Percentiles rank a stretch among this genome's conserved stretches.
phyloP scores from a whole-genome alignment of 306 rosid species.

The Inga oerstediana region DNA sequence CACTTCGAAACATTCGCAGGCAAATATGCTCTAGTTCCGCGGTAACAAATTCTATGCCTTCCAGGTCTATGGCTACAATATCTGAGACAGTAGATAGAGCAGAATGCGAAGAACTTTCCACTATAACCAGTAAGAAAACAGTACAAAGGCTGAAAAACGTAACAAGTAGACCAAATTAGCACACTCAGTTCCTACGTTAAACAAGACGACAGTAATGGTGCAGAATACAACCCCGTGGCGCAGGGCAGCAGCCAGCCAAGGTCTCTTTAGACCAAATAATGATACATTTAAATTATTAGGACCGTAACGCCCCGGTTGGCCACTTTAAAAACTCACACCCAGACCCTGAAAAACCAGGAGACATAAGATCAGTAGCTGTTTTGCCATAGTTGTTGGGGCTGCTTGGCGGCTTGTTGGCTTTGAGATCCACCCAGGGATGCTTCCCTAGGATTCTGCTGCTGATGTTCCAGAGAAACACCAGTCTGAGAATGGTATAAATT shows the following conservation, averaged over 20 bases:
- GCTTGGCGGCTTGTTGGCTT: slow-evolving; percentile 77
- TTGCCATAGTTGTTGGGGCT: slow-evolving; percentile 89
- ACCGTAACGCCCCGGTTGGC: slow-evolving; percentile 55
- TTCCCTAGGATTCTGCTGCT: slow-evolving; percentile 75
- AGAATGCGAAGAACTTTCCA: slow-evolving; percentile 23
- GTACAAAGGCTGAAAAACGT: background rate
- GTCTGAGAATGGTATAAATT: slow-evolving; percentile 83
- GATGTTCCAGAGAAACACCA: slow-evolving; percentile 73
- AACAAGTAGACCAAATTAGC: slow-evolving; percentile 60
- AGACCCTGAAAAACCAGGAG: slow-evolving; percentile 55
- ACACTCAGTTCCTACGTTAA: slow-evolving; percentile 74
- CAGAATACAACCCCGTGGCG: slow-evolving; percentile 78
- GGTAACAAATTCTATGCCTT: background rate
- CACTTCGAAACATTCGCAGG: background rate
- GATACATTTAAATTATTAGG: slow-evolving; percentile 51
- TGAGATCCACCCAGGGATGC: slow-evolving; percentile 65
- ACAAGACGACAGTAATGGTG: slow-evolving; percentile 48
- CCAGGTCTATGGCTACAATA: background rate
- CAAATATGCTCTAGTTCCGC: background rate
- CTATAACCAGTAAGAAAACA: slow-evolving; percentile 25
- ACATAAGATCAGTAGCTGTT: slow-evolving; percentile 71
- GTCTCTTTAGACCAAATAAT: slow-evolving; percentile 65
- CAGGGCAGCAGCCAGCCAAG: slow-evolving; percentile 68
- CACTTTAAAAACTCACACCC: slow-evolving; percentile 58
- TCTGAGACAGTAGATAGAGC: background rate